phyloP scores from a whole-genome alignment of 768 basidiomycete species.

The Amylocystis lapponica region DNA sequence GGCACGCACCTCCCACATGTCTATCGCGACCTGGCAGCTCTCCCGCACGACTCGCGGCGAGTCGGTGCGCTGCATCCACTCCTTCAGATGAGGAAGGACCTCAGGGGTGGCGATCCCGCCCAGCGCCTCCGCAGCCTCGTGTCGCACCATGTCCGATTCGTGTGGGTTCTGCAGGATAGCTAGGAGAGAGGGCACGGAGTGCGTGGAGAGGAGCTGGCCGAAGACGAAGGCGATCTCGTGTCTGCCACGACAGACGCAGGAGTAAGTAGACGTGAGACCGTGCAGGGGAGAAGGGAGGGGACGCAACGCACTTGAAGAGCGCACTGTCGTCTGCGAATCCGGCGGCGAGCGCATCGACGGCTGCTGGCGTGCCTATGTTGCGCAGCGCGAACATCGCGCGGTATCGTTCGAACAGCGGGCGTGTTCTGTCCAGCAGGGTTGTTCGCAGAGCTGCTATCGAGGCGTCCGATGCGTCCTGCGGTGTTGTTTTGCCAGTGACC shows the following conservation, averaged over 20 bases:
- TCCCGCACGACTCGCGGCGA: conserved; percentile 88
- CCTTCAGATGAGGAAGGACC: conserved; percentile 78
- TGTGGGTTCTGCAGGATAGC: conserved; percentile 61
- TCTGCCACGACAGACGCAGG: conserved; percentile 35
- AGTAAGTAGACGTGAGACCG: no score
- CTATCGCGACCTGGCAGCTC: conserved; percentile 93
- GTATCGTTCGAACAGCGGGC: conserved; percentile 88
- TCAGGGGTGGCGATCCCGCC: conserved; percentile 96
- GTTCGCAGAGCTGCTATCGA: conserved; percentile 50
- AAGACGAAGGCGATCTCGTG: conserved; percentile 99
- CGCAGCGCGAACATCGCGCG: conserved; percentile 97
- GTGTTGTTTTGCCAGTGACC: conserved; percentile 46
- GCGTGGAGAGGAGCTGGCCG: conserved; percentile 86
- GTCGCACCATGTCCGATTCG: conserved; percentile 96
- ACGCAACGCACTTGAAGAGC: conserved; percentile 75
- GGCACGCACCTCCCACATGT: conserved; percentile 86
- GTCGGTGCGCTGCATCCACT: conserved; percentile 76
- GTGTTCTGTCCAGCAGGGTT: conserved; percentile 56
- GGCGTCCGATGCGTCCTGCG: conserved; percentile 41
- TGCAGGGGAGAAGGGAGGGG: not conserved
- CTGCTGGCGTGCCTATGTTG: conserved; percentile 81
- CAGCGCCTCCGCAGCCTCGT: conserved; percentile 96
- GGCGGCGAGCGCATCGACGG: conserved; percentile 85
- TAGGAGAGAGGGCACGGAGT: conserved; percentile 83
- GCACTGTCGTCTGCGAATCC: conserved; percentile 89